These are phyloP conservation scores for Dioszegia hungarica DNA, from an alignment of 768 basidiomycete genomes.

Conservation along the genomic window DNA sequence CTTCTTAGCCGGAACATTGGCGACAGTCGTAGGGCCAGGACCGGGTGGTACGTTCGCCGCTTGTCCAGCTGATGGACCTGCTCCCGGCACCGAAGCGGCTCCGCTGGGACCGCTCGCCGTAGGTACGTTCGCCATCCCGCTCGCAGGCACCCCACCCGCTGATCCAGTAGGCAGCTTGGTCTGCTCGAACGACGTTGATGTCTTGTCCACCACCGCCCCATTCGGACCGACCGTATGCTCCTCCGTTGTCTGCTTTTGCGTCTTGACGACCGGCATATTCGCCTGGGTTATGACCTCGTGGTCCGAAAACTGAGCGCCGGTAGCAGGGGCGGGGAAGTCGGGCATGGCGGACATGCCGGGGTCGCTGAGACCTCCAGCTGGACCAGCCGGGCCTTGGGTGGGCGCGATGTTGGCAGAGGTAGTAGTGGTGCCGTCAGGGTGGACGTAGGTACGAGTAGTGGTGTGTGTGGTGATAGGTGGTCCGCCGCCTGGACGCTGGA, in stretches of 20 bases:
- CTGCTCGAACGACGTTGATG: background rate
- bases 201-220: background rate
- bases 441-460: slow-evolving; percentile 30
- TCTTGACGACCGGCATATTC: background rate
- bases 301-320: slow-evolving; percentile 10
- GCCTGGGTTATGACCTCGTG: slow-evolving; percentile 3
- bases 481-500: slow-evolving; percentile 30
- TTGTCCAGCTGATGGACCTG: too few relatives aligned
- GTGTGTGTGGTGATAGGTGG: slow-evolving; percentile 33
- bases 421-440: background rate
- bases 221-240: slow-evolving; percentile 1
- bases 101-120: too few relatives aligned
- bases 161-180: slow-evolving; percentile 6
- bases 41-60: too few relatives aligned
- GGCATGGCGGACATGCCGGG: background rate
- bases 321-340: background rate
- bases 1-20: slow-evolving; percentile 6
- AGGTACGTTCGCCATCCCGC: background rate
- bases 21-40: background rate
- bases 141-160: slow-evolving; percentile 1
- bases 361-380: background rate
- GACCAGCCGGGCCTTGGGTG: background rate
- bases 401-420: slow-evolving; percentile 8
- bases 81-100: too few relatives aligned
- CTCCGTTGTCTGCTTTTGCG: background rate